These are phyloP conservation scores for Drosera spatulata DNA, from an alignment of 179 eudicot genomes.

Conservation along the genomic window DNA sequence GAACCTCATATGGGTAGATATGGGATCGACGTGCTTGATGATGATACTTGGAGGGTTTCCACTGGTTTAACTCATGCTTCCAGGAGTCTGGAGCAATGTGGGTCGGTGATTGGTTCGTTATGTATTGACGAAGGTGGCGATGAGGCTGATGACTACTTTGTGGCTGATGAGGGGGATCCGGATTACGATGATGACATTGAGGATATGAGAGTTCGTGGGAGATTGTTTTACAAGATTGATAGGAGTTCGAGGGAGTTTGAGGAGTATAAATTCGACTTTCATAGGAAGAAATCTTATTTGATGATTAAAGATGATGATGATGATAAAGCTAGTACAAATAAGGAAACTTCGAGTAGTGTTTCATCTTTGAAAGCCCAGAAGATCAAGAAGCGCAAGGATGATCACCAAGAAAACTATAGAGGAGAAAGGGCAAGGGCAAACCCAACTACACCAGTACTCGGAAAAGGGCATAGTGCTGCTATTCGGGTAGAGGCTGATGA, in stretches of 20 bases:
- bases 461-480: conserved; percentile 15
- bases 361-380: conserved; percentile 6
- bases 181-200: conserved; percentile 63
- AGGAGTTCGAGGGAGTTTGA: conserved; percentile 69
- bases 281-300: conserved; percentile 32
- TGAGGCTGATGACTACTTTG: conserved; percentile 9
- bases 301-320: conserved; percentile 12
- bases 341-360: conserved; percentile 6
- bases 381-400: conserved; percentile 12
- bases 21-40: conserved; percentile 52
- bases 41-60: conserved; percentile 56
- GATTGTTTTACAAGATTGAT: conserved; percentile 72
- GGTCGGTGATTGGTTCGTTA: conserved; percentile 5
- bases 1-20: conserved; percentile 17
- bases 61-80: conserved; percentile 39
- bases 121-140: conserved; percentile 13
- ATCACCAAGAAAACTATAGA: conserved; percentile 9
- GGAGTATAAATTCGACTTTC: conserved; percentile 68
- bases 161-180: conserved; percentile 15
- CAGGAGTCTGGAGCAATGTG: conserved; percentile 14
- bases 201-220: conserved; percentile 69
- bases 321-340: conserved; percentile 8
- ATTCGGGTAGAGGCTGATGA: conserved; percentile 20
- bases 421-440: conserved; percentile 2
- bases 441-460: conserved; percentile 6